Base-by-base conservation (phyloP, 139 green algal genomes). In the Chlamydomonas asymmetrica region DNA sequence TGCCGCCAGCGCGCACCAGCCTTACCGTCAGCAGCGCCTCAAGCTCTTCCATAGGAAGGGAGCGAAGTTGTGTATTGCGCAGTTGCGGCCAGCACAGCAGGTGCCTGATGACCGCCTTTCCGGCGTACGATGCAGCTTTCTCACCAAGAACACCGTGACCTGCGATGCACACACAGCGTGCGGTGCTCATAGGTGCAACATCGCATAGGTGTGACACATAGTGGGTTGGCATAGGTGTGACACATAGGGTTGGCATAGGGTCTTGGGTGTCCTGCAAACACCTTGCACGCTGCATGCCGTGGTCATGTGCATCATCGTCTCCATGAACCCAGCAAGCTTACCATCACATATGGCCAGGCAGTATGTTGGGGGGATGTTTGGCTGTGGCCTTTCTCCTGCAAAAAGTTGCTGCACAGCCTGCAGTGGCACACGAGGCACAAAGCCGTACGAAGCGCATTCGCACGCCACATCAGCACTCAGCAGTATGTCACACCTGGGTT, bases 101-200 rank as follows among this genome's bases (percentile, higher is more conserved):
- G 35, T 78, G 52, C 10, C 80, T 68, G 13, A 80, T 56, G 31
- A 85, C 56, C 40, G 80, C 57, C 70, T 85, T 85, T 38, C 80
- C 80, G 1, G 80, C 70, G 22, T 73, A 79, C 22, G 41, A 70
- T 3, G 80, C 80, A 1, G 74, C 71, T 38, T 85, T 85, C 48
- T 85, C 80, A 5, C 80, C 80, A 2, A 85, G 29, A 0, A 85
- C 71, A 9, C 80, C 80, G 57, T 85, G 80, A 1, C 80, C 80
- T 85, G 73, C 32, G 71, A 7, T 5, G 16, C 16, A 38, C 35
- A 7, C 16, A 34, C 18, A 70, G 20, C 20, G 35, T 70, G 38
- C 9, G 27, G 63, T 75, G 50, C 32, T 37, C 50, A 54, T 9
- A 34, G 49, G 22, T 39, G 52, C 67, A 66, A 75, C 32, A 64